These are phyloP conservation scores for Teratosphaeria epicoccoides DNA, from an alignment of 2,329 filamentous ascomycete genomes.

Conservation along the genomic window DNA sequence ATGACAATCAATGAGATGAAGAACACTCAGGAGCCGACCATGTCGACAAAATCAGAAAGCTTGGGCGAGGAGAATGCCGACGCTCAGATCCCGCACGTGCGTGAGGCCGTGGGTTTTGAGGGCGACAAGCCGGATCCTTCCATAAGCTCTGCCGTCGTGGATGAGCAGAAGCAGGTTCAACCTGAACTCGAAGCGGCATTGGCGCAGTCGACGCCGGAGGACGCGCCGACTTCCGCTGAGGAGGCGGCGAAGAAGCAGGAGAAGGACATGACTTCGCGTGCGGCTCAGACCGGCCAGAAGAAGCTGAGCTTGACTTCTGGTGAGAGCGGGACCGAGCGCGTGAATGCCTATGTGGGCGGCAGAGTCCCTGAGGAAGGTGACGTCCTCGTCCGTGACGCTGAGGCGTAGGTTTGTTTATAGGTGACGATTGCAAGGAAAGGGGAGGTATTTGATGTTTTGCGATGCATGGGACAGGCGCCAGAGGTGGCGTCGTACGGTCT, in stretches of 20 bases:
- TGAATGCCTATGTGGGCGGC: conserved; percentile 22
- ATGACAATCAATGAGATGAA: conserved; percentile 15
- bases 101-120: conserved; percentile 10
- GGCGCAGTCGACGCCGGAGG: conserved; percentile 2
- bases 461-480: neutral
- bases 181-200: conserved; percentile 16
- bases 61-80: conserved; percentile 1
- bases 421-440: neutral
- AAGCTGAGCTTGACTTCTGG: conserved; percentile 11
- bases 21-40: conserved; percentile 16
- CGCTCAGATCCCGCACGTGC: neutral
- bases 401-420: neutral
- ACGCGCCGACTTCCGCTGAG: conserved; percentile 4
- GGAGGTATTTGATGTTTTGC: neutral
- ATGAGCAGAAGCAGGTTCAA: conserved; percentile 10
- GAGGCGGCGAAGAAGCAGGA: conserved; percentile 1
- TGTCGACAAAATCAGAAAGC: conserved; percentile 6
- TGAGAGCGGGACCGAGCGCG: conserved; percentile 18
- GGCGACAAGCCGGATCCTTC: conserved; percentile 13
- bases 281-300: conserved; percentile 7
- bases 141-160: conserved; percentile 7
- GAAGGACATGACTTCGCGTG: conserved; percentile 3
- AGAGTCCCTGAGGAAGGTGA: conserved; percentile 23
- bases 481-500: neutral
- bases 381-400: conserved; percentile 23